A percentile compares a stretch with the other conserved stretches of the same genome.
phyloP scores from a whole-genome alignment of 768 basidiomycete genomes.

The Lentinula guzmanii region DNA sequence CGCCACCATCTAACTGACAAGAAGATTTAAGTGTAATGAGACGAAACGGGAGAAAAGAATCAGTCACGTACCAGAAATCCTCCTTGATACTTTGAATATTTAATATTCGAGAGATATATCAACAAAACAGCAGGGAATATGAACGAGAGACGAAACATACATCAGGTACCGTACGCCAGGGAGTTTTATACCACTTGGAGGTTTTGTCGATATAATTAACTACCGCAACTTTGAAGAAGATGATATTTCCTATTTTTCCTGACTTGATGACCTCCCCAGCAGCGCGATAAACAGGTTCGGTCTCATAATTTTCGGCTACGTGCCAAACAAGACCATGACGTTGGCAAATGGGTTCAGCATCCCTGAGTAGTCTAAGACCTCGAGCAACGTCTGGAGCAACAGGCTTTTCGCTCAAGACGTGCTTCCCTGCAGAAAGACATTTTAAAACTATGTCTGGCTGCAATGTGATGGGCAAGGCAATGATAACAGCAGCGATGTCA shows the following conservation, averaged over 20 bases:
- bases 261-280: conserved; percentile 43
- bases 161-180: conserved; percentile 80
- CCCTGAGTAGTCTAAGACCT: conserved; percentile 58
- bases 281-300: conserved; percentile 50
- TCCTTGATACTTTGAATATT: conserved; percentile 54
- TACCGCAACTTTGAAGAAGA: conserved; percentile 54
- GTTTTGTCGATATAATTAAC: conserved; percentile 52
- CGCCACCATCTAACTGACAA: conserved; percentile 69
- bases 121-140: not conserved
- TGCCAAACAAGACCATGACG: conserved; percentile 71
- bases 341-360: conserved; percentile 53
- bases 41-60: not conserved
- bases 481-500: conserved; percentile 69
- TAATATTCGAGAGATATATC: not conserved
- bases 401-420: conserved; percentile 88
- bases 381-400: conserved; percentile 63
- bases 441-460: conserved; percentile 67
- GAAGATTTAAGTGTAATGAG: not conserved
- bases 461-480: conserved; percentile 70
- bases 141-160: conserved; percentile 29
- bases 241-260: conserved; percentile 68
- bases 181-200: conserved; percentile 74
- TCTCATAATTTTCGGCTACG: conserved; percentile 75
- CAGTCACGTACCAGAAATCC: conserved; percentile 65
- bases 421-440: conserved; percentile 71